Evolutionary conservation across 768 basidiomycete species (phyloP).

Genomic region (Tylopilus rubrobrunneus): DNA sequence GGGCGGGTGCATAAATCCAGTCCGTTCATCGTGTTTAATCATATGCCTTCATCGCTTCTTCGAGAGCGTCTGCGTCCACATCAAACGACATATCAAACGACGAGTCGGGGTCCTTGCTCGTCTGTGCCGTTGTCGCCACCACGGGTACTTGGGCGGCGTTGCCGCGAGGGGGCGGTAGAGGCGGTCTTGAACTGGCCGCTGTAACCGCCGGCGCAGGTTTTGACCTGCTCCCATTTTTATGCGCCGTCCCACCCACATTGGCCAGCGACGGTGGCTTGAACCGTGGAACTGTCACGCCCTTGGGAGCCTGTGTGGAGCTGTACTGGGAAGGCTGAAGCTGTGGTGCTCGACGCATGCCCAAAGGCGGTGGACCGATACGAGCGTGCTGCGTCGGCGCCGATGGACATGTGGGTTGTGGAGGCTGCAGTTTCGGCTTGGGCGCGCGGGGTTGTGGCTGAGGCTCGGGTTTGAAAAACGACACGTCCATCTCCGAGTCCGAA

Average conservation of each 20-base stretch:
- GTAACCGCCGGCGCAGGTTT: neutral
- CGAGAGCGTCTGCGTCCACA: slow-evolving; percentile 26
- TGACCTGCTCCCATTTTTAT: neutral
- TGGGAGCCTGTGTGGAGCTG: slow-evolving; percentile 18
- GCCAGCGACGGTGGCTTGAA: slow-evolving; percentile 28
- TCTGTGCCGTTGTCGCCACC: neutral
- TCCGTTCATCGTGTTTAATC: slow-evolving; percentile 11
- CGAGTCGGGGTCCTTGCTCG: slow-evolving; percentile 24
- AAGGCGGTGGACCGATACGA: slow-evolving; percentile 19
- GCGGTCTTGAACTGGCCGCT: neutral
- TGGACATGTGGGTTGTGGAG: slow-evolving; percentile 2
- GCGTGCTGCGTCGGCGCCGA: slow-evolving; percentile 12
- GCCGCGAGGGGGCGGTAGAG: neutral
- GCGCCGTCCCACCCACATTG: neutral
- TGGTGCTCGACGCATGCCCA: slow-evolving; percentile 28
- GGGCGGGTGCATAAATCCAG: neutral
- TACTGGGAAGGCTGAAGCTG: slow-evolving; percentile 20
- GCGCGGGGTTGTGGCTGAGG: neutral
- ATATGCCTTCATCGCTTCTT: slow-evolving; percentile 31
- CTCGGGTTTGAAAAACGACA: slow-evolving; percentile 13
- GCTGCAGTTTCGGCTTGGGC: slow-evolving; percentile 1
- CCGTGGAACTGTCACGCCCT: slow-evolving; percentile 14
- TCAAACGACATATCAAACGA: slow-evolving; percentile 32
- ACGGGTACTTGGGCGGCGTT: neutral
- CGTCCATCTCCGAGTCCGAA: slow-evolving; percentile 16